Evolutionary conservation across 495 filamentous ascomycete species (phyloP).

Genomic region (Penicillium macrosclerotiorum): DNA sequence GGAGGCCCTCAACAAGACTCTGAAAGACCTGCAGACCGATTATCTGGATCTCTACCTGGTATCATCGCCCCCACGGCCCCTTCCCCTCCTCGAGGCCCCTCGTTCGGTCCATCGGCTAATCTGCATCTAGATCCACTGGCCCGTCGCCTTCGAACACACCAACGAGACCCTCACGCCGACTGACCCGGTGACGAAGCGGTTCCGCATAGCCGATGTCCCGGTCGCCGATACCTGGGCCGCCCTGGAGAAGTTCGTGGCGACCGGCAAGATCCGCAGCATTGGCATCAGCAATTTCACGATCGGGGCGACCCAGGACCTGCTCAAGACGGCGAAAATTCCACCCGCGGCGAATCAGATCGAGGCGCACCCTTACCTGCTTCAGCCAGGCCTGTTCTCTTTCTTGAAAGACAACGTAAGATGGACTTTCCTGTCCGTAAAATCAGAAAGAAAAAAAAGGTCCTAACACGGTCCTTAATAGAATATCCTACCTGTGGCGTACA

Average conservation of each 20-base stretch:
- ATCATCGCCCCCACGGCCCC: neutral
- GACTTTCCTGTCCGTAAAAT: neutral
- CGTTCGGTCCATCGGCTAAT: neutral
- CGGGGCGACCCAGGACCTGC: slow-evolving; percentile 60
- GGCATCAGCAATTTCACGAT: slow-evolving; percentile 78
- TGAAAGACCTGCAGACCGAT: slow-evolving; percentile 42
- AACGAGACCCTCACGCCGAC: slow-evolving; percentile 45
- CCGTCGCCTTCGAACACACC: slow-evolving; percentile 60
- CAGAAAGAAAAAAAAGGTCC: no score
- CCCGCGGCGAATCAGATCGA: slow-evolving; percentile 86
- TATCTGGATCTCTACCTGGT: slow-evolving; percentile 51
- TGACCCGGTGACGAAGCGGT: slow-evolving; percentile 34
- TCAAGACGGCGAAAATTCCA: slow-evolving; percentile 58
- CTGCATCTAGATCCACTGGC: slow-evolving; percentile 38
- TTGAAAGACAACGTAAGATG: slow-evolving; percentile 27
- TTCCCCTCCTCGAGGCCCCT: neutral
- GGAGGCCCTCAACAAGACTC: slow-evolving; percentile 40
- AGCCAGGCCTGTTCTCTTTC: slow-evolving; percentile 50
- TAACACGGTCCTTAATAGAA: no score
- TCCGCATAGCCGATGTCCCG: slow-evolving; percentile 33
- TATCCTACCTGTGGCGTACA: slow-evolving; percentile 53
- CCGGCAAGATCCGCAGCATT: slow-evolving; percentile 70
- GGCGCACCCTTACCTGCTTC: slow-evolving; percentile 81
- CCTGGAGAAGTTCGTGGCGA: slow-evolving; percentile 65
- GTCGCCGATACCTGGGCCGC: slow-evolving; percentile 60